A percentile compares a stretch with the other conserved stretches of the same genome.
Conservation (phyloP, 202 grass and related monocot genomes). For the Cymbopogon flexuosus region DNA sequence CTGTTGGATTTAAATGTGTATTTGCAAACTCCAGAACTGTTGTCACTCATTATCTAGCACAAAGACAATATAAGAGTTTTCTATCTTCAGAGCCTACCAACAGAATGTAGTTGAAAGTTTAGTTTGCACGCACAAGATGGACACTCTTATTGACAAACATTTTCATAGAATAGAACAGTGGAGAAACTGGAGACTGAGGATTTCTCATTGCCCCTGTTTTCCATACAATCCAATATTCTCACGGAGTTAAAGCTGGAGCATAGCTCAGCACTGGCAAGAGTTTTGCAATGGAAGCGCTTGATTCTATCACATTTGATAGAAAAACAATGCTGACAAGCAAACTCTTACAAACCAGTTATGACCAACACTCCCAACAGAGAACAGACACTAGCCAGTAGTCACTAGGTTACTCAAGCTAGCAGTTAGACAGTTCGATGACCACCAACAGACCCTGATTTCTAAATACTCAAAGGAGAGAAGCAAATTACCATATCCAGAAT, state of each 20-base stretch:
- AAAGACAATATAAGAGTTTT: background rate
- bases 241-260: background rate
- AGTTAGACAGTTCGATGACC: background rate
- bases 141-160: background rate
- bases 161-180: background rate
- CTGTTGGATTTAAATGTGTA: background rate
- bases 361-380: background rate
- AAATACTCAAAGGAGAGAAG: background rate
- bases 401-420: background rate
- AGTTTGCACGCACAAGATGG: background rate
- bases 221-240: background rate
- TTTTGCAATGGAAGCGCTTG: background rate
- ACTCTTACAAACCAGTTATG: background rate
- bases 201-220: background rate
- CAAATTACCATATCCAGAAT: constrained; percentile 72
- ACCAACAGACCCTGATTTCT: background rate
- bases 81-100: background rate
- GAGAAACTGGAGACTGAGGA: background rate
- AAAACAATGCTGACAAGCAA: background rate
- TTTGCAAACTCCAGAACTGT: background rate
- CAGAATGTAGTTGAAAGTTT: background rate
- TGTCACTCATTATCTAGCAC: background rate
- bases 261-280: background rate
- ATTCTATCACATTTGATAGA: constrained; percentile 3
- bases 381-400: background rate